Percentiles rank a stretch among this genome's conserved stretches.
Evolutionary conservation across 2,329 filamentous ascomycete species (phyloP).

Genomic region (Endothia cerciana): DNA sequence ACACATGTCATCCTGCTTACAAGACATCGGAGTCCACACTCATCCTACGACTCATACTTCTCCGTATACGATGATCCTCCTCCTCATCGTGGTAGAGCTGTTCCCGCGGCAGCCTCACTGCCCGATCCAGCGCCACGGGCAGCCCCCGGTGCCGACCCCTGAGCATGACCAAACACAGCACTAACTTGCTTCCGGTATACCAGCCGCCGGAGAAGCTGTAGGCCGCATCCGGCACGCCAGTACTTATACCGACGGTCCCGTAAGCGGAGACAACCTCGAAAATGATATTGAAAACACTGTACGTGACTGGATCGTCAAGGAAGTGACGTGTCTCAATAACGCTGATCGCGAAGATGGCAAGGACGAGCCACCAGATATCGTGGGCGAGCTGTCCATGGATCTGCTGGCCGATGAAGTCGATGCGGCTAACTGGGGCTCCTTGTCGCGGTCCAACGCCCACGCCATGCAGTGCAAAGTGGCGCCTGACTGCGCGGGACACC

Average conservation of each 20-base stretch:
- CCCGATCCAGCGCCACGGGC: constrained; percentile 59
- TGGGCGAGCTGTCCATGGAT: constrained; percentile 64
- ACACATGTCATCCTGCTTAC: neutral
- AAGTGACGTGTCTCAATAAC: constrained; percentile 62
- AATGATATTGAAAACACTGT: constrained; percentile 61
- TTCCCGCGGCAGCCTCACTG: constrained; percentile 46
- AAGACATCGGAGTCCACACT: constrained; percentile 31
- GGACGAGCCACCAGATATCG: constrained; percentile 66
- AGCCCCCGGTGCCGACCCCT: constrained; percentile 58
- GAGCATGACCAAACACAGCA: constrained; percentile 60
- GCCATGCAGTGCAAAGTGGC: constrained; percentile 47
- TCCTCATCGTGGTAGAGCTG: constrained; percentile 45
- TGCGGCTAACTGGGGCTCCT: constrained; percentile 41
- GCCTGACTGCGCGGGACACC: constrained; percentile 42
- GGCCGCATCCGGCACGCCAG: constrained; percentile 54
- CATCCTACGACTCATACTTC: constrained; percentile 39
- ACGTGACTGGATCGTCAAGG: constrained; percentile 53
- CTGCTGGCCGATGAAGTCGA: constrained; percentile 58
- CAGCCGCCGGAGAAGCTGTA: constrained; percentile 61
- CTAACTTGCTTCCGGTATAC: constrained; percentile 58
- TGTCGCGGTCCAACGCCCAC: constrained; percentile 42
- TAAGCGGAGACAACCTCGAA: constrained; percentile 62
- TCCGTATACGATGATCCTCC: constrained; percentile 45
- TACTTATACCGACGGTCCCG: constrained; percentile 62
- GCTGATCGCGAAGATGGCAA: constrained; percentile 63